Conservation (phyloP, 768 basidiomycete species). For the Leucocoprinus sp. region DNA sequence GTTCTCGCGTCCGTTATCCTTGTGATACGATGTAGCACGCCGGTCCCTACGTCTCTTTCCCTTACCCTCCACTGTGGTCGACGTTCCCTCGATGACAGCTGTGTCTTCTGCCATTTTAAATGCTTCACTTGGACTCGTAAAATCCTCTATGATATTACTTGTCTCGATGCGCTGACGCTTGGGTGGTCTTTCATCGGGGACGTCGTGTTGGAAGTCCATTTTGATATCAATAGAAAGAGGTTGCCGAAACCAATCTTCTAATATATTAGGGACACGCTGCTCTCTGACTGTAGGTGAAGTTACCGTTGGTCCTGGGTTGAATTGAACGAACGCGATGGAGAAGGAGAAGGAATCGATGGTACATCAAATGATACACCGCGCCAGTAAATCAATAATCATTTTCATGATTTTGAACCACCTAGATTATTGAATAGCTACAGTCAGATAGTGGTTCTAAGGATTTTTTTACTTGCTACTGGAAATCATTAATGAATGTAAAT, state of each 20-base stretch:
- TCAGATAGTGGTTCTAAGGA: too few relatives aligned
- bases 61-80: slow-evolving; percentile 14
- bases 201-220: slow-evolving; percentile 1
- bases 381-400: too few relatives aligned
- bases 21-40: slow-evolving; percentile 32
- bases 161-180: slow-evolving; percentile 4
- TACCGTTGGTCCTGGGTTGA: background rate
- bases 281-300: background rate
- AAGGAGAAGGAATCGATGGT: too few relatives aligned
- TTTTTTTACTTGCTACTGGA: too few relatives aligned
- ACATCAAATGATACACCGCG: too few relatives aligned
- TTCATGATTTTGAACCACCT: too few relatives aligned
- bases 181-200: background rate
- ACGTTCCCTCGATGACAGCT: background rate
- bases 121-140: background rate
- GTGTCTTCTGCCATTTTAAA: background rate
- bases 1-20: slow-evolving; percentile 16
- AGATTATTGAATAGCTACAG: too few relatives aligned
- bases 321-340: background rate
- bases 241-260: background rate
- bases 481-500: too few relatives aligned
- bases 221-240: slow-evolving; percentile 1
- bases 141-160: background rate
- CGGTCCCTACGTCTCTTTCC: slow-evolving; percentile 32
- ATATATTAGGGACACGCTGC: background rate